These are phyloP conservation scores for Omphalotus olearius DNA, from an alignment of 1,284 basidiomycete species.

Conservation along the genomic window DNA sequence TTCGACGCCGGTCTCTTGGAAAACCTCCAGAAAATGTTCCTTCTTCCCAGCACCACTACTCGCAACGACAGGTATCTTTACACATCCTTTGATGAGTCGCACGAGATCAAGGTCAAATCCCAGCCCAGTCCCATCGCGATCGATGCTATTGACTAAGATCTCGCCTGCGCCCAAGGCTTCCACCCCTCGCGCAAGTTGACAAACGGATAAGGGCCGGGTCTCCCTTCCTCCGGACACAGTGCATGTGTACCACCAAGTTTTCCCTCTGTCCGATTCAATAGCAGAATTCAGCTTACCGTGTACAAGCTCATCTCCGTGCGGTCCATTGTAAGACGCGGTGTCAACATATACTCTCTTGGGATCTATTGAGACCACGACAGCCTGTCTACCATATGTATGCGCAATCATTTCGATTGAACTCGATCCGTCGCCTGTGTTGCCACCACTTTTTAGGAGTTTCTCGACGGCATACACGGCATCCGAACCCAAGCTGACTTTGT, in stretches of 20 bases:
- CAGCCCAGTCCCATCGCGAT: conserved; percentile 89
- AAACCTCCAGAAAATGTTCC: conserved; percentile 87
- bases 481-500: conserved; percentile 96
- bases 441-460: conserved; percentile 50
- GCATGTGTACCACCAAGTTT: conserved; percentile 98
- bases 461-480: conserved; percentile 96
- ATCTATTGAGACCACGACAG: conserved; percentile 97
- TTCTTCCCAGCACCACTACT: conserved; percentile 87
- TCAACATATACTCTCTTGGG: conserved; percentile 88
- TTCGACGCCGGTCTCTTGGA: conserved; percentile 77
- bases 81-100: conserved; percentile 68
- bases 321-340: conserved; percentile 60
- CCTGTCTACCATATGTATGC: conserved; percentile 89
- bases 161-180: conserved; percentile 93
- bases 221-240: conserved; percentile 94
- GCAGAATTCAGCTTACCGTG: conserved; percentile 44
- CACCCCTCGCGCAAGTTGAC: conserved; percentile 87
- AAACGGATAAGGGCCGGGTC: conserved; percentile 83
- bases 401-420: conserved; percentile 96
- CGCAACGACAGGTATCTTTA: conserved; percentile 91
- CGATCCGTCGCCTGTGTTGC: conserved; percentile 55
- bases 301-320: conserved; percentile 66
- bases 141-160: conserved; percentile 94
- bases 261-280: conserved; percentile 55
- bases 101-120: conserved; percentile 93